phyloP scores from a whole-genome alignment of 2,329 filamentous ascomycete species.

The Dothiorella sarmentorum region DNA sequence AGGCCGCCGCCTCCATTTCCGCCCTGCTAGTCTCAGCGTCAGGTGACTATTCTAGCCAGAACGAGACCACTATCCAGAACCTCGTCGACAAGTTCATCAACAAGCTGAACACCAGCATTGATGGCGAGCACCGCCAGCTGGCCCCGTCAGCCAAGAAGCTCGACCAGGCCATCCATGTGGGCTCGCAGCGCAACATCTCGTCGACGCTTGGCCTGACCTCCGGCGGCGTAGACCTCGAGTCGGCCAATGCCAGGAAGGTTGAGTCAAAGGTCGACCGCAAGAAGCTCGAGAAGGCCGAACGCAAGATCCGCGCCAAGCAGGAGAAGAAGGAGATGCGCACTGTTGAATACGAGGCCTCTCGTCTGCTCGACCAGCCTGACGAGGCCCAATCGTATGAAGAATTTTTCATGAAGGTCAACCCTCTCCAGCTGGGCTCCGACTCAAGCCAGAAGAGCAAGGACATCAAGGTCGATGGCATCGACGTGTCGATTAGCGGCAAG shows the following conservation, averaged over 20 bases:
- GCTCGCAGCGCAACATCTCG: constrained; percentile 90
- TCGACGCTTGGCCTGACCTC: constrained; percentile 86
- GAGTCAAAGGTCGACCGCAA: constrained; percentile 97
- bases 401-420: constrained; percentile 99
- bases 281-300: constrained; percentile 98
- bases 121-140: constrained; percentile 64
- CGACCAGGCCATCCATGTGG: constrained; percentile 92
- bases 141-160: constrained; percentile 78
- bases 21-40: constrained; percentile 91
- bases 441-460: constrained; percentile 85
- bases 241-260: constrained; percentile 86
- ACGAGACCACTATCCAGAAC: constrained; percentile 74
- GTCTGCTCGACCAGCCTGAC: constrained; percentile 77
- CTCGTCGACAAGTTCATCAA: constrained; percentile 88
- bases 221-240: constrained; percentile 85
- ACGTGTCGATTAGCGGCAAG: constrained; percentile 84
- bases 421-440: constrained; percentile 76
- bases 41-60: constrained; percentile 68
- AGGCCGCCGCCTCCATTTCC: constrained; percentile 81
- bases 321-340: constrained; percentile 98
- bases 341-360: constrained; percentile 94
- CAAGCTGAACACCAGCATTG: constrained; percentile 69
- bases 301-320: constrained; percentile 96
- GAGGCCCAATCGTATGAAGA: constrained; percentile 92
- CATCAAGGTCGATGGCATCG: constrained; percentile 94